Evolutionary conservation across 257 asterid species (phyloP), one percentile per base, ranked within the genome.

Genomic region (Rehmannia glutinosa): DNA sequence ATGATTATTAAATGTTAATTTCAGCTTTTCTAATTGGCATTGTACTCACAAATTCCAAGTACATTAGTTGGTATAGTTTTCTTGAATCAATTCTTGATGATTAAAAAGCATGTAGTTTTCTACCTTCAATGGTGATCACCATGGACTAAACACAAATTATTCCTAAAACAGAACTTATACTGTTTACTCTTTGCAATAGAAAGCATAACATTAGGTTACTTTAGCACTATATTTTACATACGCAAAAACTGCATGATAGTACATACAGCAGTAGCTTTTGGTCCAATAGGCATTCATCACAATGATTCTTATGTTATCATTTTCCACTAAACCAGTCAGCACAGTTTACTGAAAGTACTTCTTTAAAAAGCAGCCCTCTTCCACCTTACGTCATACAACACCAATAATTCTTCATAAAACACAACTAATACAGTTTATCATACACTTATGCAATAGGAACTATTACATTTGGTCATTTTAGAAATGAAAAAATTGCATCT

Each of bases 321-420:
- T 19, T 62, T 63, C 19, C 32, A 15, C 21, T 30, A 41, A 54
- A 16, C 24, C 6, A 46, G 32, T 36, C 19, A 33, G 19, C 49
- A 7, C 9, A 51, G 2, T 66, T 51, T 66, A n/a, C 51, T 13
- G 4, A 20, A 8, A 3, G 41, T 49, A 46, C 8, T 30, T 25
- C 39, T 5, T 28, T 27, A 33, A 16, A n/a, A 30, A 19, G 3
- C n/a, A 10, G 30, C 12, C 2, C 17, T 25, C 57, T 21, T 50
- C 60, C 20, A 52, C 17, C 60, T 50, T 25, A 28, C 30, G 36
- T 32, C 15, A 16, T 24, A 30, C 25, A 39, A n/a, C 39, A 52
- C 33, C 73, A 30, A 39, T 47, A 66, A 36, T 43, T 66, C 60
- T 23, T 41, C 55, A 56, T 55, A 43, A 17, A 42, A 55, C 43